Base-by-base conservation (phyloP, 78 protist species). In the Cavenderia fasciculata region DNA sequence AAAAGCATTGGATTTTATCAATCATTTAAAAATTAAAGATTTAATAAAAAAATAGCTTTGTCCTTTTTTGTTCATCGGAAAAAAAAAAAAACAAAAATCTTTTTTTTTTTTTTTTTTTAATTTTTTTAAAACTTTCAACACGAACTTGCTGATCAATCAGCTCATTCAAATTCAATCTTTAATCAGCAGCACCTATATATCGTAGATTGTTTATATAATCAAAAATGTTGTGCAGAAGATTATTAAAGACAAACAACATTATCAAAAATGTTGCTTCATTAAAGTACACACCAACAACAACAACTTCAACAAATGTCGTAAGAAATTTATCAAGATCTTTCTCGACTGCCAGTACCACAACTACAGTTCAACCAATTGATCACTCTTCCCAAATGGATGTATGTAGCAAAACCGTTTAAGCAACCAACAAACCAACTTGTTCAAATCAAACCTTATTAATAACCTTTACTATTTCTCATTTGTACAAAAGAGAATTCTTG, bases 201-300 rank as follows among this genome's bases (percentile, higher is more conserved):
- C n/a, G n/a, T n/a, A n/a, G n/a, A n/a, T n/a, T n/a, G n/a, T n/a
- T n/a, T n/a, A n/a, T n/a, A n/a, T 52, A 52, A n/a, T n/a, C n/a
- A 51, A 71, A 36, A 34, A 72, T 72, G 79, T 72, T 72, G 31
- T 46, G 63, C 8, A 47, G 79, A 72, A 72, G 79, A 72, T 51
- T 72, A 72, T 49, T 72, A 34, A 63, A 63, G 33, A 63, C 33
- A 36, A 63, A 23, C 71, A 62, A 21, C 52, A 44, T 44, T 34
- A 70, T 47, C 10, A 49, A 18, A 43, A 29, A 56, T 47, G 23
- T 41, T 16, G 29, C 16, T 29, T 27, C 34, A 36, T 57, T 57
- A 3, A 51, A 49, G 16, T 23, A 43, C 14, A 7, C 38, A 36
- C 10, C 66, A 52, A 4, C 61, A 46, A 40, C 23, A 11, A 41